Evolutionary conservation across 2,329 filamentous ascomycete genomes (phyloP).

Genomic region (Phialemoniopsis sp.): DNA sequence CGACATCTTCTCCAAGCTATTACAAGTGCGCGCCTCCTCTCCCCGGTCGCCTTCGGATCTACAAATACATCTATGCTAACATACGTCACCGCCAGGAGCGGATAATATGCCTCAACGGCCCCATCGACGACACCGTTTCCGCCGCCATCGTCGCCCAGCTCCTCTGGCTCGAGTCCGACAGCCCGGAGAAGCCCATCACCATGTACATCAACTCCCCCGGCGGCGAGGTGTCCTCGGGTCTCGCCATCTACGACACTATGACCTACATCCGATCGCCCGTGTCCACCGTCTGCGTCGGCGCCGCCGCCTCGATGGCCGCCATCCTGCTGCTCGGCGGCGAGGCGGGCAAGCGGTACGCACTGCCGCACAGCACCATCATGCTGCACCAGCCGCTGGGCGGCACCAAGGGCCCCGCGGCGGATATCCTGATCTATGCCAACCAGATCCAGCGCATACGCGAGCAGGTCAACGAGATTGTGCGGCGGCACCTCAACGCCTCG

Average conservation of each 20-base stretch:
- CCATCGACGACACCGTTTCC: conserved; percentile 84
- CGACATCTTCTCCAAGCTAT: conserved; percentile 77
- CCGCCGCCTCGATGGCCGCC: conserved; percentile 92
- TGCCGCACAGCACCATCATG: conserved; percentile 96
- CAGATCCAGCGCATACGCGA: conserved; percentile 86
- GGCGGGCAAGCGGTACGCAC: conserved; percentile 77
- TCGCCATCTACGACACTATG: conserved; percentile 99
- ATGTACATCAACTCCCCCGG: conserved; percentile 98
- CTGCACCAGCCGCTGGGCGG: conserved; percentile 89
- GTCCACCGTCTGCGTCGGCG: conserved; percentile 90
- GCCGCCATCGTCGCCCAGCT: conserved; percentile 95
- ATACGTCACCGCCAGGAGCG: conserved; percentile 60
- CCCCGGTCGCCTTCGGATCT: background rate
- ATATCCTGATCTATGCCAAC: conserved; percentile 95
- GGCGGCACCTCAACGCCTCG: conserved; percentile 75
- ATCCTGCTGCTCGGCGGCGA: conserved; percentile 83
- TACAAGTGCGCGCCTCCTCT: conserved; percentile 53
- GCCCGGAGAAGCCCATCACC: conserved; percentile 88
- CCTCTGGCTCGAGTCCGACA: conserved; percentile 96
- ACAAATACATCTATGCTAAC: conserved; percentile 5
- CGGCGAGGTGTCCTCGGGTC: conserved; percentile 81
- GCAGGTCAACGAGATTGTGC: conserved; percentile 88
- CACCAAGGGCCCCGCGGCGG: conserved; percentile 61
- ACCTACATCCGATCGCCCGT: conserved; percentile 91
- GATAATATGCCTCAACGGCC: conserved; percentile 89